phyloP scores from a whole-genome alignment of 371 early-diverging fungal species.

The Mucor ambiguus region DNA sequence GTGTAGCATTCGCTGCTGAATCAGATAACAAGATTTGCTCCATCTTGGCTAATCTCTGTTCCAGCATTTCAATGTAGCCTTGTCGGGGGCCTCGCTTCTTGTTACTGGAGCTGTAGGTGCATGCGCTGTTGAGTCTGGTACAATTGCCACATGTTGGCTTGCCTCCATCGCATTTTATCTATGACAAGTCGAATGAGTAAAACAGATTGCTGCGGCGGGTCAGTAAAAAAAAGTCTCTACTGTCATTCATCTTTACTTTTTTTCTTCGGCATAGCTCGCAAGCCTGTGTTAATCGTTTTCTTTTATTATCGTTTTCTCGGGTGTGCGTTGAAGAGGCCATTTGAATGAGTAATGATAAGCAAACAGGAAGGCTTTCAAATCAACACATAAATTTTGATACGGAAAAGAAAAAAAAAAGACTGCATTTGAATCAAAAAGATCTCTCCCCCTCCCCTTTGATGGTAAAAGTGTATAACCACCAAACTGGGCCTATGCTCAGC shows the following conservation, averaged over 20 bases:
- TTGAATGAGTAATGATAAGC: background rate
- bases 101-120: slow-evolving; percentile 73
- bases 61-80: slow-evolving; percentile 78
- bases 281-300: slow-evolving; percentile 79
- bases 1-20: background rate
- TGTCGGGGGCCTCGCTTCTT: slow-evolving; percentile 81
- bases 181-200: no score
- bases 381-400: background rate
- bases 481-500: background rate
- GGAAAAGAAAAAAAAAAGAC: no score
- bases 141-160: slow-evolving; percentile 83
- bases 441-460: no score
- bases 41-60: slow-evolving; percentile 71
- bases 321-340: background rate
- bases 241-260: slow-evolving; percentile 59
- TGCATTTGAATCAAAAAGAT: no score
- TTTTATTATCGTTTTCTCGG: slow-evolving; percentile 37
- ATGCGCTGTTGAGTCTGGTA: slow-evolving; percentile 56
- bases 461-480: no score
- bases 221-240: no score
- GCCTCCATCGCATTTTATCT: slow-evolving; percentile 80
- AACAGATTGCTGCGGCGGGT: slow-evolving; percentile 11
- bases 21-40: slow-evolving; percentile 60
- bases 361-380: background rate
- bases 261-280: slow-evolving; percentile 81